Percentiles rank a stretch among this genome's conserved stretches.
These are phyloP conservation scores for Agapanthus africanus DNA, from an alignment of 106 monocot species.

Conservation along the genomic window DNA sequence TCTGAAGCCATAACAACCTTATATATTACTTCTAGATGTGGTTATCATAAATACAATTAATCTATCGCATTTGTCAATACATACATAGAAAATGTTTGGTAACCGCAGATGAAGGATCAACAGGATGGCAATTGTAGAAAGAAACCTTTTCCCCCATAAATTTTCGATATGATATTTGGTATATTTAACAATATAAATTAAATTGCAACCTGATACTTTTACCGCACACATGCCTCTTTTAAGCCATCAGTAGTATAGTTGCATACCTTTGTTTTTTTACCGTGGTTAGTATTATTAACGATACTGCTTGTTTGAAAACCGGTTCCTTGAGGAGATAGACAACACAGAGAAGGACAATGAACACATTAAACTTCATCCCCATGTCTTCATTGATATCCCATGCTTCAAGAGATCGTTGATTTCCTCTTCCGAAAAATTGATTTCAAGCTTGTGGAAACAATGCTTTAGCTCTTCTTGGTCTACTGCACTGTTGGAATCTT, in stretches of 20 bases:
- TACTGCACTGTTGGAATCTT: constrained; percentile 84
- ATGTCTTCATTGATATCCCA: constrained; percentile 72
- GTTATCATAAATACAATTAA: neutral
- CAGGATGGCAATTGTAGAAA: neutral
- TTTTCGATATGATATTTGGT: neutral
- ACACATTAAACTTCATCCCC: constrained; percentile 95
- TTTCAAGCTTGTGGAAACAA: constrained; percentile 73
- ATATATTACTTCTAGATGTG: neutral
- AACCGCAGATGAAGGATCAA: neutral
- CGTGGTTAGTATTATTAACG: constrained; percentile 18
- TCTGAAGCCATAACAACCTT: neutral
- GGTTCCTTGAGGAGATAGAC: constrained; percentile 79
- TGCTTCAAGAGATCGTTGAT: constrained; percentile 71
- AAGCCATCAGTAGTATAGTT: too few species aligned
- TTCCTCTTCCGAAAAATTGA: constrained; percentile 70
- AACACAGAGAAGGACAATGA: constrained; percentile 91
- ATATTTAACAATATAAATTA: neutral
- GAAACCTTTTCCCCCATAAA: neutral
- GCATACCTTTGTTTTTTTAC: too few species aligned
- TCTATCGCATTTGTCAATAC: neutral
- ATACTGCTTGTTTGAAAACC: constrained; percentile 51
- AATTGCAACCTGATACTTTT: neutral
- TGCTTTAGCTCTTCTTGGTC: constrained; percentile 69
- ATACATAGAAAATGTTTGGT: neutral
- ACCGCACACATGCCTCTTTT: neutral